Evolutionary conservation across 306 rosid species (phyloP).

Genomic region (Castanospermum australe): DNA sequence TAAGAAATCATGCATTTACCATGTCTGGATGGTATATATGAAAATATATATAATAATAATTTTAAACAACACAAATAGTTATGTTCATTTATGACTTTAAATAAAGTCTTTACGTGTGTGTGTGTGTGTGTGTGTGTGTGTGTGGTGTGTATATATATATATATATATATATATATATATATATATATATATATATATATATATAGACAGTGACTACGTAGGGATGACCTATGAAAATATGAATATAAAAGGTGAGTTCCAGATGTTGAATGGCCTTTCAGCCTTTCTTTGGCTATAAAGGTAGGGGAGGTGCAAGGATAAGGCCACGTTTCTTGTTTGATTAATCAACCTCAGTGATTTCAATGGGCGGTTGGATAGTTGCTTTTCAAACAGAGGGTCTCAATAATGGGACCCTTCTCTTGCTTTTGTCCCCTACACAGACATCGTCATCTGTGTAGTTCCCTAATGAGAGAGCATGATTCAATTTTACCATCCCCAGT

Average conservation of each 20-base stretch:
- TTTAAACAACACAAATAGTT: too few relatives aligned
- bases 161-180: too few relatives aligned
- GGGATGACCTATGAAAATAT: too few relatives aligned
- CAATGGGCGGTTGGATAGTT: neutral
- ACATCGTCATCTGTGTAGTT: neutral
- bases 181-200: too few relatives aligned
- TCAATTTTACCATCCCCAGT: conserved; percentile 1
- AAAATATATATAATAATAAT: too few relatives aligned
- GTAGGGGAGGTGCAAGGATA: conserved; percentile 5
- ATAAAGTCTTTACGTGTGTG: too few relatives aligned
- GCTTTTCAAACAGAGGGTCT: conserved; percentile 14
- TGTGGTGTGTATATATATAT: too few relatives aligned
- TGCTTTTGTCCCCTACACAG: neutral
- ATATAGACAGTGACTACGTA: too few relatives aligned
- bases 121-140: too few relatives aligned
- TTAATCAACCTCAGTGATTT: neutral
- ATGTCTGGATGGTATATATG: too few relatives aligned
- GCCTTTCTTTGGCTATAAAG: neutral
- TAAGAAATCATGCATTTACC: too few relatives aligned
- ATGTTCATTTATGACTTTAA: too few relatives aligned
- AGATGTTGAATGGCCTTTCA: neutral
- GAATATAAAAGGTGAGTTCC: neutral
- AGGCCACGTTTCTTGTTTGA: conserved; percentile 4
- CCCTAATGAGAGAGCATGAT: conserved; percentile 21
- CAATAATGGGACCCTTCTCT: conserved; percentile 9